Evolutionary conservation across 441 rosid species (phyloP).

Genomic region (Croton setiger): DNA sequence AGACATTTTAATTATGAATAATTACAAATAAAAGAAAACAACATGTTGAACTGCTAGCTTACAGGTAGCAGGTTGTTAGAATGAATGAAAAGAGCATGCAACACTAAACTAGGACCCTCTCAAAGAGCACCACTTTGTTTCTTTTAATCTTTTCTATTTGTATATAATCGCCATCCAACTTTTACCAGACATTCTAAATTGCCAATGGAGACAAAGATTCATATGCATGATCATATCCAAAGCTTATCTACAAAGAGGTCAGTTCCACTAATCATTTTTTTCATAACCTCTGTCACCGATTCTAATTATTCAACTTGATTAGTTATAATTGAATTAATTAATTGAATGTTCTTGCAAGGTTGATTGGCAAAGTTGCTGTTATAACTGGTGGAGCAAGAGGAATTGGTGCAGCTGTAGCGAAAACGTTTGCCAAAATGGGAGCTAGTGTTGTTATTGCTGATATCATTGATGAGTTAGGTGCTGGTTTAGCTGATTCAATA

Average conservation of each 20-base stretch:
- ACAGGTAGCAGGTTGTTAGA: slow-evolving; percentile 28
- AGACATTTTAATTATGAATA: background rate
- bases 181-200: background rate
- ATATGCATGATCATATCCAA: slow-evolving; percentile 10
- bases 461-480: slow-evolving; percentile 58
- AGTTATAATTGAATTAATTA: background rate
- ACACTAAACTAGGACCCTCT: slow-evolving; percentile 8
- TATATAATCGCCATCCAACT: background rate
- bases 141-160: too few species aligned
- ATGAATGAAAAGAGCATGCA: slow-evolving; percentile 24
- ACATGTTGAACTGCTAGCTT: background rate
- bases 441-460: slow-evolving; percentile 72
- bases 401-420: slow-evolving; percentile 83
- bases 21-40: background rate
- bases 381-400: slow-evolving; percentile 92
- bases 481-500: slow-evolving; percentile 45
- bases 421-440: slow-evolving; percentile 55
- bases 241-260: slow-evolving; percentile 26
- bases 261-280: background rate
- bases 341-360: slow-evolving; percentile 21
- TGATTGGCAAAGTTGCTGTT: slow-evolving; percentile 57
- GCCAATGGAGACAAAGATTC: slow-evolving; percentile 23
- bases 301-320: too few species aligned
- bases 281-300: too few species aligned
- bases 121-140: slow-evolving; percentile 6